phyloP scores from a whole-genome alignment of 176 grass and related monocot genomes.

The Paspalum vaginatum region DNA sequence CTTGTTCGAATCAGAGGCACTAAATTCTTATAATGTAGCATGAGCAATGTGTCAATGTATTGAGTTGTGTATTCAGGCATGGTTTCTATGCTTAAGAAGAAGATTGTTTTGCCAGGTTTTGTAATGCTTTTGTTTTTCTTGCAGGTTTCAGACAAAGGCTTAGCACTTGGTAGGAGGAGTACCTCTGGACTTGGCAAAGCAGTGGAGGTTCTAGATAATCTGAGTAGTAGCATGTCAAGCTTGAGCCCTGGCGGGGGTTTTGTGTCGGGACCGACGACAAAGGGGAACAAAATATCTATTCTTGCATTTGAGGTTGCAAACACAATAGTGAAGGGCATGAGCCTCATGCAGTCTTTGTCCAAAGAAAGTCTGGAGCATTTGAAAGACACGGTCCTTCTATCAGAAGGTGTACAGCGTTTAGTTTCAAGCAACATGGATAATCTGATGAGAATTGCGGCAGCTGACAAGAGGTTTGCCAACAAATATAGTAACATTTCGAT shows the following conservation, averaged over 20 bases:
- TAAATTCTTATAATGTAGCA: neutral
- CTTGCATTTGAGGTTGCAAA: constrained; percentile 94
- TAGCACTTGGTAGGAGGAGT: constrained; percentile 68
- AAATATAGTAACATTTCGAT: constrained; percentile 5
- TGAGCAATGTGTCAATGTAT: neutral
- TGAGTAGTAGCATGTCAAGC: constrained; percentile 82
- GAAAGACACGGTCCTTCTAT: constrained; percentile 48
- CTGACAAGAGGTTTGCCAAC: constrained; percentile 58
- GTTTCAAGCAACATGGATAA: constrained; percentile 49
- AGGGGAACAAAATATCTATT: constrained; percentile 65
- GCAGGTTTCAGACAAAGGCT: constrained; percentile 50
- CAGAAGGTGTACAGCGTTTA: constrained; percentile 53
- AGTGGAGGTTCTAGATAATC: constrained; percentile 77
- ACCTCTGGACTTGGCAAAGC: constrained; percentile 77
- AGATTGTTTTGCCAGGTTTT: neutral
- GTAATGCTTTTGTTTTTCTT: neutral
- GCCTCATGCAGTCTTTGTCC: constrained; percentile 64
- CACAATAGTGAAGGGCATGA: constrained; percentile 66
- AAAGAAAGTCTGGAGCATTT: constrained; percentile 57
- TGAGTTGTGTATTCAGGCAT: neutral
- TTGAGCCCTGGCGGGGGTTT: constrained; percentile 69
- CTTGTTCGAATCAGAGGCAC: neutral
- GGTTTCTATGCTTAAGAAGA: neutral
- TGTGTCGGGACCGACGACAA: constrained; percentile 34
- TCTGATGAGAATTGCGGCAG: constrained; percentile 59